These are phyloP conservation scores for Hanseniaspora clermontiae DNA, from an alignment of 805 yeast species.

Conservation along the genomic window DNA sequence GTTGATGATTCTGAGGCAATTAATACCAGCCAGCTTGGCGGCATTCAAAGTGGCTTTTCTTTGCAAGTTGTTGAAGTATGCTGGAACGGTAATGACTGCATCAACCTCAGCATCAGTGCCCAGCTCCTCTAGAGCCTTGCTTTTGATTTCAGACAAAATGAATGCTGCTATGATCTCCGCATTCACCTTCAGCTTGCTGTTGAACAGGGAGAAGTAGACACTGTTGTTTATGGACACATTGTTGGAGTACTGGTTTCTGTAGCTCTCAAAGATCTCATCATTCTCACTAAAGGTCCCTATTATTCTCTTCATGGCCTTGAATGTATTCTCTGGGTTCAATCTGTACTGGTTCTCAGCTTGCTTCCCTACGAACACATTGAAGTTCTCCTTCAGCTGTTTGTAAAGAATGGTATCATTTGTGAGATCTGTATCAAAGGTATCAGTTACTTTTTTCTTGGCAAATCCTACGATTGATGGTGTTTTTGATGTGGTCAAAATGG, in stretches of 20 bases:
- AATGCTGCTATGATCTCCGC: conserved; percentile 43
- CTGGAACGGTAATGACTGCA: conserved; percentile 76
- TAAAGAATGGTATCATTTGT: neutral
- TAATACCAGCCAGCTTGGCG: conserved; percentile 62
- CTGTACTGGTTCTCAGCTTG: conserved; percentile 69
- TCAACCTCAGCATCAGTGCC: conserved; percentile 44
- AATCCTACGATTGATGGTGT: conserved; percentile 19
- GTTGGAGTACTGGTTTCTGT: conserved; percentile 1
- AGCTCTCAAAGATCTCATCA: conserved; percentile 35
- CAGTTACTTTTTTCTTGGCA: conserved; percentile 38
- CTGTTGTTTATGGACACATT: conserved; percentile 3
- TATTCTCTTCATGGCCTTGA: conserved; percentile 69
- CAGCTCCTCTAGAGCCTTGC: conserved; percentile 52
- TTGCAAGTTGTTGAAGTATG: conserved; percentile 71
- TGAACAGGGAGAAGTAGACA: conserved; percentile 38
- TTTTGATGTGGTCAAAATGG: conserved; percentile 42
- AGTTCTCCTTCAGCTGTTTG: conserved; percentile 30
- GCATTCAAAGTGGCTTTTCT: conserved; percentile 76
- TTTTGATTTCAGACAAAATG: conserved; percentile 57
- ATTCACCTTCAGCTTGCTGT: conserved; percentile 49
- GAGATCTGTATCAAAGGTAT: conserved; percentile 56
- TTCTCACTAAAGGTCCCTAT: conserved; percentile 64
- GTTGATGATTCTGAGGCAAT: conserved; percentile 62
- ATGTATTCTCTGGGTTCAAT: conserved; percentile 63
- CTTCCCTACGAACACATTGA: conserved; percentile 44